Base-by-base conservation (phyloP, 1,284 basidiomycete species). In the Apiotrichum gamsii region DNA sequence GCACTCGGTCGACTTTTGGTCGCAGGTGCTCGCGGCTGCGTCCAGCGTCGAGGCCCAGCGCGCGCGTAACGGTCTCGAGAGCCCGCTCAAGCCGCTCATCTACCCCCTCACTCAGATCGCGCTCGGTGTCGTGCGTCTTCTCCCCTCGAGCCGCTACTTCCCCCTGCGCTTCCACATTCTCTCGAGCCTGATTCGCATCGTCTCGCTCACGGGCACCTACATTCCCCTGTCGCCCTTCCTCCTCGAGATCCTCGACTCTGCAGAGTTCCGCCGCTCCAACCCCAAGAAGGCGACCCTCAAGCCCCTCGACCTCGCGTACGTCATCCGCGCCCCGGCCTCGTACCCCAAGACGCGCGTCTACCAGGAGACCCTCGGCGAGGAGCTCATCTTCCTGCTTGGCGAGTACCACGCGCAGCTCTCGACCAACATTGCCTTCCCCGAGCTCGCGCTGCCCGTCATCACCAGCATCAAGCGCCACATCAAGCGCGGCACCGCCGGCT, bases 1-100 rank as follows among this genome's bases (percentile, higher is more conserved):
- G 6, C 94, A 97, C 69, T 90, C 84, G 52, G 76, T 99, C 57
- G 95, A 98, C 75, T 97, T 98, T 64, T 99, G 95, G 95, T 81
- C 82, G 40, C 77, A 90, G 43, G 88, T 97, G 3, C 78, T 96
- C n/a, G 84, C 83, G 8, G 77, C 82, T 28, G 84, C 88, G 14
- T 90, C 85, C 58, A 81, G 83, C 63, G 74, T 76, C 25, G 74
- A 82, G 59, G 75, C 76, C 1, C 76, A 81, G 51, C 61, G 67
- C 4, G 77, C 78, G 40, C 77, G 77, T 10, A 63, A 61, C 9
- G 77, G 76, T 4, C 73, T 79, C 51, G 84, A 85, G 61, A 90
- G 83, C 65, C 85, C 87, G 49, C 77, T 98, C 51, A 82, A 84
- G 65, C 82, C 90, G 15, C 77, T 99, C 52, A 84, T 98, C 49